Conservation (phyloP, 176 grass and related monocot species). For the Dactylis glomerata region DNA sequence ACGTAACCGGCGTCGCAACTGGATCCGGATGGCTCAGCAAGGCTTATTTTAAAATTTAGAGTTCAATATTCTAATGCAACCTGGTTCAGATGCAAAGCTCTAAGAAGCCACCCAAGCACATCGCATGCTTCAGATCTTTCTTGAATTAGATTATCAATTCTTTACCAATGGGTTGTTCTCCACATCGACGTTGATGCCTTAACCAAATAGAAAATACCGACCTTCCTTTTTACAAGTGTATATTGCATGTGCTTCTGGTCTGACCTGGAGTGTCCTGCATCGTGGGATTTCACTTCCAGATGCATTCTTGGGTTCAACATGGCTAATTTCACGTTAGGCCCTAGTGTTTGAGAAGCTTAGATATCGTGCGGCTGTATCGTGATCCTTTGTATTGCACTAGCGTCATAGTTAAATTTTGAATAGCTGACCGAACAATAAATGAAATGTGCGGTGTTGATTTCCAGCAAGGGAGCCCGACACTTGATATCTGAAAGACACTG, state of each 20-base stretch:
- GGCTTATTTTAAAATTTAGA: background rate
- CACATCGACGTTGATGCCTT: background rate
- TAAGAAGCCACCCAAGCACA: slow-evolving; percentile 16
- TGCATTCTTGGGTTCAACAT: background rate
- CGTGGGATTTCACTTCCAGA: slow-evolving; percentile 9
- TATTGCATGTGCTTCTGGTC: slow-evolving; percentile 7
- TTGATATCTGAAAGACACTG: background rate
- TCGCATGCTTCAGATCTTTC: slow-evolving; percentile 39
- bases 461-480: background rate
- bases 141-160: slow-evolving; percentile 26
- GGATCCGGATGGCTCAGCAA: background rate
- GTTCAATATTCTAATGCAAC: slow-evolving; percentile 15
- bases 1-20: background rate
- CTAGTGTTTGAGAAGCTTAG: background rate
- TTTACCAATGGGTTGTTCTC: slow-evolving; percentile 24
- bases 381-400: background rate
- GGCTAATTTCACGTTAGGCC: background rate
- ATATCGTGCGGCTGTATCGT: background rate
- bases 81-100: slow-evolving; percentile 12
- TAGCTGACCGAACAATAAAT: background rate
- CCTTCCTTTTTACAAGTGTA: slow-evolving; percentile 24
- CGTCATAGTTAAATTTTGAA: slow-evolving; percentile 17
- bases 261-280: background rate
- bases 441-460: background rate
- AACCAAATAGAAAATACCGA: slow-evolving; percentile 28